These are phyloP conservation scores for Seiridium cupressi DNA, from an alignment of 2,329 filamentous ascomycete genomes.

Conservation along the genomic window DNA sequence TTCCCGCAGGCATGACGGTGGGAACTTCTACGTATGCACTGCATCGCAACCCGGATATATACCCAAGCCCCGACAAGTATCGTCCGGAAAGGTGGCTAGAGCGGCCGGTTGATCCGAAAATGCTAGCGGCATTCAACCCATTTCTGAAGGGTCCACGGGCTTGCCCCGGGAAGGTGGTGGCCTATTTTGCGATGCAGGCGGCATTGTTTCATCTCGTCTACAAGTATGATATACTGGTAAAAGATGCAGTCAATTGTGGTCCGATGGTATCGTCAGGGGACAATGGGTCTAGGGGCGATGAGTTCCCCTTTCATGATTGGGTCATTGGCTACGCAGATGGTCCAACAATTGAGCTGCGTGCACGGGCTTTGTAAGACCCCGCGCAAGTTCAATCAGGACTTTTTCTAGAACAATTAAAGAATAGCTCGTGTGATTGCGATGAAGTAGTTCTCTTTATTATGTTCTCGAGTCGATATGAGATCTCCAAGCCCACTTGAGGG, in stretches of 20 bases:
- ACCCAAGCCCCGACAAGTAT: background rate
- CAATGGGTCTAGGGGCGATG: background rate
- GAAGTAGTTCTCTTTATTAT: too few species aligned
- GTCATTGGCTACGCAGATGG: background rate
- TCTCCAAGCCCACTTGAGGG: too few species aligned
- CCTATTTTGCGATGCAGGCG: conserved; percentile 2
- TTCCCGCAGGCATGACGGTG: background rate
- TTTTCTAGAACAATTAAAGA: too few species aligned
- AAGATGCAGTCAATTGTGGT: background rate
- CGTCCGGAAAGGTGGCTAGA: background rate
- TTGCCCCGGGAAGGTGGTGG: background rate
- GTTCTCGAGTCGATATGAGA: too few species aligned
- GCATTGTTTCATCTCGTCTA: conserved; percentile 4
- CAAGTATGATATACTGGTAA: background rate
- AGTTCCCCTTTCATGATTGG: background rate
- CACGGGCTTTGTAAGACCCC: background rate
- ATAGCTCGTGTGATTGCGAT: too few species aligned
- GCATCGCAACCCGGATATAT: background rate
- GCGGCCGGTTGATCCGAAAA: background rate
- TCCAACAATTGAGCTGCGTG: background rate
- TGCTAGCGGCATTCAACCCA: conserved; percentile 1
- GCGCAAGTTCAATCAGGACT: too few species aligned
- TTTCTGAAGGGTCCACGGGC: conserved; percentile 5
- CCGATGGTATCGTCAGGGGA: background rate
- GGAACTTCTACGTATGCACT: background rate